Evolutionary conservation across 2,329 filamentous ascomycete species (phyloP).

Genomic region (Colletotrichum viniferum): DNA sequence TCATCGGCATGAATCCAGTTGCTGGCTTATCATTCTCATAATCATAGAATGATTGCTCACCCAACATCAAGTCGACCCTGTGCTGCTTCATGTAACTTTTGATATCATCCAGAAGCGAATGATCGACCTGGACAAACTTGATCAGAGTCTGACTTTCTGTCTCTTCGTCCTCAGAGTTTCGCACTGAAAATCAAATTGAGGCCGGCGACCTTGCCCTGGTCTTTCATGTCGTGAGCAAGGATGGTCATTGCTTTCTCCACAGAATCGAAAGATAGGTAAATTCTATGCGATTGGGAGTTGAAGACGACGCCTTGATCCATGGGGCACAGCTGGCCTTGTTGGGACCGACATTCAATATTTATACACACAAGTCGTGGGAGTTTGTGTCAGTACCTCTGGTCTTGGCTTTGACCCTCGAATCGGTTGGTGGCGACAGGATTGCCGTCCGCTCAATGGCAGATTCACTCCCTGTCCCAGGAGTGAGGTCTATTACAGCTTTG

Average conservation of each 20-base stretch:
- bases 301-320: neutral
- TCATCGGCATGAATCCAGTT: neutral
- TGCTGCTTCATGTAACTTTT: neutral
- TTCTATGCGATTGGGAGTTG: neutral
- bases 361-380: neutral
- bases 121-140: neutral
- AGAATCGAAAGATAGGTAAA: neutral
- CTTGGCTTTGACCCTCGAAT: neutral
- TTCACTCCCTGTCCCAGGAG: rapidly evolving
- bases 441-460: neutral
- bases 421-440: neutral
- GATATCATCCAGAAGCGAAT: neutral
- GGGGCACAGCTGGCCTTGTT: neutral
- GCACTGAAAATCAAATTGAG: neutral
- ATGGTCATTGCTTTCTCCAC: neutral
- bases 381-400: neutral
- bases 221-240: neutral
- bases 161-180: neutral
- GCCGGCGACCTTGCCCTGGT: neutral
- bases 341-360: too few relatives aligned
- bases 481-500: neutral
- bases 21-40: neutral
- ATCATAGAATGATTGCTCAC: neutral
- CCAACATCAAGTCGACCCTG: neutral
- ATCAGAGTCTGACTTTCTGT: neutral